Conservation (phyloP, 2,329 filamentous ascomycete species). For the Diplocarpon rosae region DNA sequence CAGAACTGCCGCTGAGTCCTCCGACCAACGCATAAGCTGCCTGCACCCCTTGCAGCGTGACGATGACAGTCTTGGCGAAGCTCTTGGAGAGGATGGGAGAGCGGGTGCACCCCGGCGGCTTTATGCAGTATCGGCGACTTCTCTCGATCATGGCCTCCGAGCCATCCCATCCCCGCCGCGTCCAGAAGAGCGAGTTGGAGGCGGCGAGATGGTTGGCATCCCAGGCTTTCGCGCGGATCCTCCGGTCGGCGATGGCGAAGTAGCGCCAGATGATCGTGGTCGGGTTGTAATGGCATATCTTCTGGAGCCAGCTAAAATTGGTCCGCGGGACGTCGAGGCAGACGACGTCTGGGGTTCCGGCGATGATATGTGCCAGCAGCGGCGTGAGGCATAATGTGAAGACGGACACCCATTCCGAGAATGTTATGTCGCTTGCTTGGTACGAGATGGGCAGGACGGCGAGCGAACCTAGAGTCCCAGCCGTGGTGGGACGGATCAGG, state of each 20-base stretch:
- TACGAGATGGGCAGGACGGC: not conserved
- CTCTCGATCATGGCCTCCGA: conserved; percentile 24
- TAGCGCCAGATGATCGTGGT: conserved; percentile 31
- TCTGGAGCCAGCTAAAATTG: conserved; percentile 25
- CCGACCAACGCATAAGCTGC: not conserved
- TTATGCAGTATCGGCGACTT: conserved; percentile 9
- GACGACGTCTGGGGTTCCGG: conserved; percentile 18
- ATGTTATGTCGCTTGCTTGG: not conserved
- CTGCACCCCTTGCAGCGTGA: conserved; percentile 18
- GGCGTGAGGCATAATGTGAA: conserved; percentile 28
- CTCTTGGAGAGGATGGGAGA: conserved; percentile 4
- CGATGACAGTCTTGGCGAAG: conserved; percentile 14
- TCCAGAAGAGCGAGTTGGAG: conserved; percentile 29
- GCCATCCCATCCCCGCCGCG: conserved; percentile 27
- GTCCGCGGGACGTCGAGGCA: conserved; percentile 10
- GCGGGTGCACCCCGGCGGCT: not conserved
- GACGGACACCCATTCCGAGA: conserved; percentile 26
- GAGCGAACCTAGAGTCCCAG: no score
- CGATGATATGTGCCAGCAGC: conserved; percentile 26
- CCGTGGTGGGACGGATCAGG: no score
- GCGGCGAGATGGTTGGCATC: conserved; percentile 23
- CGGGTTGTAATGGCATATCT: conserved; percentile 27
- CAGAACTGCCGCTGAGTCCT: not conserved
- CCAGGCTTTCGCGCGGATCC: conserved; percentile 27
- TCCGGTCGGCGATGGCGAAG: conserved; percentile 27